Base-by-base conservation (phyloP, 352 stramenopile genomes). In the Globisporangium cystogenes region DNA sequence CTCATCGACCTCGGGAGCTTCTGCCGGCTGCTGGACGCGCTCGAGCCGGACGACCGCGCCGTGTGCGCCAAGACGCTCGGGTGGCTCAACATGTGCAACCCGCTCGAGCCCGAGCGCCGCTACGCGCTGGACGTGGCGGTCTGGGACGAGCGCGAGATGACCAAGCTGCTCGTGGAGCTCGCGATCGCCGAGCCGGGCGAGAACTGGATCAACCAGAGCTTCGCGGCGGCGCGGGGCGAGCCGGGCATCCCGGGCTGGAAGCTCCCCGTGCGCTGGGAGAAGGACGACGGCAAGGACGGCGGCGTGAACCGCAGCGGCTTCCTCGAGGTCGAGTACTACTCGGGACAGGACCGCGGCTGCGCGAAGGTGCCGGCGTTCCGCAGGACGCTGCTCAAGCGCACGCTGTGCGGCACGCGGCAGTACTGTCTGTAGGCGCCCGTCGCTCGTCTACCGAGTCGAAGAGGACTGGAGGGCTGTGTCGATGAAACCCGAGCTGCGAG, bases 121-220 rank as follows among this genome's bases (percentile, higher is more conserved):
- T 92, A 94, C 65, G 65, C 62, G 31, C 68, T 92, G 12, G 81
- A 92, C 53, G 55, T 92, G 51, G 75, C 73, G 2, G 62, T 91
- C 41, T 62, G 72, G 44, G 83, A 92, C 55, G 79, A 94, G 59
- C 75, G 83, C 11, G 81, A 91, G 57, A 78, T 87, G 65, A 82
- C 77, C 42, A 92, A 91, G 56, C 57, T 92, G 39, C 75, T 91
- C 14, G 82, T 94, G 47, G 67, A 78, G 29, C 61, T 92, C 29
- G 81, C 83, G n/a, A 87, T 90, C 52, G 69, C 70, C 4, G 82
- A 93, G 43, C 82, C 82, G 11, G 81, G 82, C 0, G 82, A 93
- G 55, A 93, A 93, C 57, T 93, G 82, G 82, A 68, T 90, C 57
- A 87, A 90, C 53, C 80, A 93, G 64, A 82, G 65, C 50, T 93